Evolutionary conservation across 2,329 filamentous ascomycete species (phyloP).

Genomic region (Aureobasidium sp.): DNA sequence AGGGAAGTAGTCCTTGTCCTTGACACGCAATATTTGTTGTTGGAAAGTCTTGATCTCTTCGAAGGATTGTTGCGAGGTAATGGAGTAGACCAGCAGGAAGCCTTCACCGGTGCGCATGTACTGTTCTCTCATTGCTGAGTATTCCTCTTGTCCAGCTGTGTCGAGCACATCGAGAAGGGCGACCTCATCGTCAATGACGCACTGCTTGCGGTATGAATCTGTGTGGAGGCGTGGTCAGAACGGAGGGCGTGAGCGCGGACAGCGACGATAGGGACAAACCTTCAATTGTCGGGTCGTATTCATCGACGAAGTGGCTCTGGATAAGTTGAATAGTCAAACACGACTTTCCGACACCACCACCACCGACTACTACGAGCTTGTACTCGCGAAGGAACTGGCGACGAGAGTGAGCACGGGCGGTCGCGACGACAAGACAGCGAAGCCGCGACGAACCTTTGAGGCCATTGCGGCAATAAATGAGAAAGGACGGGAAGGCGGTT

Average conservation of each 20-base stretch:
- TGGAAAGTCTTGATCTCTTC: constrained; percentile 99
- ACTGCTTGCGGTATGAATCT: constrained; percentile 99
- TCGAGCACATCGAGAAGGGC: constrained; percentile 96
- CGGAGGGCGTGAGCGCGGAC: not conserved
- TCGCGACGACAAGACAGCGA: not conserved
- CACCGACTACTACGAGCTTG: constrained; percentile 80
- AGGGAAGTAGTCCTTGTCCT: constrained; percentile 95
- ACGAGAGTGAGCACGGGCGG: constrained; percentile 3
- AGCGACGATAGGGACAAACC: constrained; percentile 47
- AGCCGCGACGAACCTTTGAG: constrained; percentile 17
- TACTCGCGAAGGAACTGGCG: constrained; percentile 46
- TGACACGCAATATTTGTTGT: constrained; percentile 95
- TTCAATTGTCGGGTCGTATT: constrained; percentile 99
- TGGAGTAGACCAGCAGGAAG: constrained; percentile 95
- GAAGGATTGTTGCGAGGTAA: constrained; percentile 93
- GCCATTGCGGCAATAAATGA: constrained; percentile 15
- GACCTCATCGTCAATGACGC: constrained; percentile 96
- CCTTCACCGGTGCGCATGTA: constrained; percentile 99
- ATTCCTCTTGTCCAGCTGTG: constrained; percentile 97
- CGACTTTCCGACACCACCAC: constrained; percentile 97
- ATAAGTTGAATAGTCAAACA: constrained; percentile 89
- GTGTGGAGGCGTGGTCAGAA: constrained; percentile 17
- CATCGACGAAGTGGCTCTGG: constrained; percentile 92
- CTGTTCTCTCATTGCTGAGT: constrained; percentile 98
- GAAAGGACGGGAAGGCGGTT: not conserved